Evolutionary conservation across 306 rosid species (phyloP), one percentile per base, ranked within the genome.

Genomic region (Trifolium pratense): DNA sequence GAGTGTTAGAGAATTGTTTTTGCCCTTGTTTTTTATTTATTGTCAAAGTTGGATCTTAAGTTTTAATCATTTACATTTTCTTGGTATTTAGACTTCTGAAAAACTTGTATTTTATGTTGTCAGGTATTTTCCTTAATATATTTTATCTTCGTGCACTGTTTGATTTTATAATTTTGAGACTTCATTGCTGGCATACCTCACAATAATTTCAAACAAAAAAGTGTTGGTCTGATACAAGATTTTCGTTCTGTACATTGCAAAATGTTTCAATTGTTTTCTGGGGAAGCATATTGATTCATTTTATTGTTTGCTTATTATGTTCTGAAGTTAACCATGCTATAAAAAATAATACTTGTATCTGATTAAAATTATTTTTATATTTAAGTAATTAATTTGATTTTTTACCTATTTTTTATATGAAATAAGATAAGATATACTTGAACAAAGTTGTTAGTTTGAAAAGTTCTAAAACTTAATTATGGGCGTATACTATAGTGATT

Each of bases 1-100:
- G 57, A 45, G 55, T 68, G 9, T 68, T 53, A 13, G 57, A 55
- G 59, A 68, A 58, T 45, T 46, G 74, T 59, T 5, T 59, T 76
- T 65, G 63, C 34, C 20, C 34, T 5, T 8, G 62, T 76, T 57
- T 76, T 67, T 36, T 6, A 42, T 45, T 57, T 25, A 32, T 76
- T 57, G 18, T 66, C 40, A 46, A 57, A 68, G 20, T 21, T 59
- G 29, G 15, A 45, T 55, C 51, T 57, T 31, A 68, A 58, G 55
- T 36, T 76, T 55, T 57, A 3, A 49, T 37, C n/a, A 5, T 37
- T 51, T 39, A 25, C 59, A 66, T 23, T 43, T 36, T 63, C 17
- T 49, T 40, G 36, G 46, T 75, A 39, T n/a, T n/a, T 64, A n/a
- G 71, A 74, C 78, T 18, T 39, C 6, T 53, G 17, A 53, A 40